A percentile compares a stretch with the other conserved stretches of the same genome.
Evolutionary conservation across 2,329 filamentous ascomycete genomes (phyloP).

Genomic region (Emmonsiellopsis sp.): DNA sequence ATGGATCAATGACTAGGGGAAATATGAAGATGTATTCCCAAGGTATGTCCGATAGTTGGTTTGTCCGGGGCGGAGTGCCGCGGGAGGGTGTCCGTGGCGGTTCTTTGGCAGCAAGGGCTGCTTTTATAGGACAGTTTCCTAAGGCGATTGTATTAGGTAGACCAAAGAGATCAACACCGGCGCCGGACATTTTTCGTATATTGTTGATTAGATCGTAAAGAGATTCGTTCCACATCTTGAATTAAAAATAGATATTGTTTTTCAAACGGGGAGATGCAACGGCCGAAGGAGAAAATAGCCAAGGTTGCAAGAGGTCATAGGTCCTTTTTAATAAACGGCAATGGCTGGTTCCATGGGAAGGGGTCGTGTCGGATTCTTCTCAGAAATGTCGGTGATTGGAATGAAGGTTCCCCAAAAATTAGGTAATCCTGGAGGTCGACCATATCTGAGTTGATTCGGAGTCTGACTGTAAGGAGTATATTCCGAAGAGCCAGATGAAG

Average conservation of each 20-base stretch:
- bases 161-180: neutral
- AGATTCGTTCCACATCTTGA: neutral
- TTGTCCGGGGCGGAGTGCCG: too few relatives aligned
- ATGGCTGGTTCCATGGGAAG: slow-evolving; percentile 17
- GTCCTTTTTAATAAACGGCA: slow-evolving; percentile 12
- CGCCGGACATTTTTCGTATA: neutral
- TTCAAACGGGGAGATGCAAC: neutral
- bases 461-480: slow-evolving; percentile 20
- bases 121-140: too few relatives aligned
- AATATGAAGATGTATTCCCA: too few relatives aligned
- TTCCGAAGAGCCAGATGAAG: slow-evolving; percentile 22
- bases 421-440: slow-evolving; percentile 19
- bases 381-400: slow-evolving; percentile 19
- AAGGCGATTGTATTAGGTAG: neutral
- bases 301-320: slow-evolving; percentile 4
- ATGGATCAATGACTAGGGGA: too few relatives aligned
- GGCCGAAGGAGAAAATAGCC: slow-evolving; percentile 1
- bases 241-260: neutral
- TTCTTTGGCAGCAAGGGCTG: too few relatives aligned
- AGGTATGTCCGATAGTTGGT: too few relatives aligned
- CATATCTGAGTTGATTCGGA: slow-evolving; percentile 18
- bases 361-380: slow-evolving; percentile 20
- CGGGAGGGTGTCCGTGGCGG: too few relatives aligned
- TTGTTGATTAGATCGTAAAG: neutral
- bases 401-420: slow-evolving; percentile 18